These are phyloP conservation scores for Fusarium tuaranense DNA, from an alignment of 2,329 filamentous ascomycete species.

Conservation along the genomic window DNA sequence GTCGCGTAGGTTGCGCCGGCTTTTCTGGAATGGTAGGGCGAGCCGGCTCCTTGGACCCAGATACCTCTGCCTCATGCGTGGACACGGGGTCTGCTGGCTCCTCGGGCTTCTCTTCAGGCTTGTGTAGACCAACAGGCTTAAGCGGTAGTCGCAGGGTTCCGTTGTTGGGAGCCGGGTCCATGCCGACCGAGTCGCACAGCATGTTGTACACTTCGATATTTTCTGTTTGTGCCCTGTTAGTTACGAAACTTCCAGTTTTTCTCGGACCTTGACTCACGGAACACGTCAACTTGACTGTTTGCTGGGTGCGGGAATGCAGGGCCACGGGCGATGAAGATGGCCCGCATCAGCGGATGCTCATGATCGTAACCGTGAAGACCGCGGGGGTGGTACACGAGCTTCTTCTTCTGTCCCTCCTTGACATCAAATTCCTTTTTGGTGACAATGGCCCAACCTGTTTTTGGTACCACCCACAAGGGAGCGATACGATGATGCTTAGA, in stretches of 20 bases:
- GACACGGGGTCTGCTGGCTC: constrained; percentile 66
- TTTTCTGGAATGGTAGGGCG: constrained; percentile 32
- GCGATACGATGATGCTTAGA: constrained; percentile 89
- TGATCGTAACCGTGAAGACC: constrained; percentile 97
- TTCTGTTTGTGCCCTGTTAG: constrained; percentile 74
- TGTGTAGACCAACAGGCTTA: constrained; percentile 71
- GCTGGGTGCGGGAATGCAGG: constrained; percentile 90
- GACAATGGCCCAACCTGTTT: constrained; percentile 93
- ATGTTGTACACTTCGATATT: constrained; percentile 97
- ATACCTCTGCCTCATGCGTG: constrained; percentile 11
- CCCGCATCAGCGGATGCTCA: constrained; percentile 93
- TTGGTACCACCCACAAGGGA: constrained; percentile 93
- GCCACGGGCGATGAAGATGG: constrained; percentile 92
- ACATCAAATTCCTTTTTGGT: constrained; percentile 83
- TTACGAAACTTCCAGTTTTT: background rate
- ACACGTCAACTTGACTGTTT: constrained; percentile 82
- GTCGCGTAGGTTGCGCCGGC: background rate
- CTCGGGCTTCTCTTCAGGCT: constrained; percentile 59
- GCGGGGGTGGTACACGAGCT: constrained; percentile 78
- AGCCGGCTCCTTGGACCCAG: constrained; percentile 27
- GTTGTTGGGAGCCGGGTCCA: constrained; percentile 83
- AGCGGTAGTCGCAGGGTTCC: constrained; percentile 84
- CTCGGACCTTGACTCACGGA: constrained; percentile 73
- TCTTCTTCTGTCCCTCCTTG: constrained; percentile 70
- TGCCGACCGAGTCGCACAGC: constrained; percentile 85